A percentile compares a stretch with the other conserved stretches of the same genome.
These are phyloP conservation scores for Microsporum ferrugineum DNA, from an alignment of 2,329 filamentous ascomycete species.

Conservation along the genomic window DNA sequence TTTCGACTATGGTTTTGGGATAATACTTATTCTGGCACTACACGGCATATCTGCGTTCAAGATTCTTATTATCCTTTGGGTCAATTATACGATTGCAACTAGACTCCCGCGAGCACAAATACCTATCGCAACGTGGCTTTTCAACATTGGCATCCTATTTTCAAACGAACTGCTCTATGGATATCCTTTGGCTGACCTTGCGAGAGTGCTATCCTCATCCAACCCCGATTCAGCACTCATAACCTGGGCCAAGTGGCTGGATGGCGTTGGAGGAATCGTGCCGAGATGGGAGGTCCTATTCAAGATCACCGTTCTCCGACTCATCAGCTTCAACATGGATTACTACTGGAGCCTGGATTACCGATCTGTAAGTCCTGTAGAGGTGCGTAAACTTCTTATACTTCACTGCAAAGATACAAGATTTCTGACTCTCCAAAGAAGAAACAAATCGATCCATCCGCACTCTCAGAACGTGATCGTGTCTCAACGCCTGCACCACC, in stretches of 20 bases:
- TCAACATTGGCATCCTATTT: conserved; percentile 77
- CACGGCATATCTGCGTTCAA: conserved; percentile 82
- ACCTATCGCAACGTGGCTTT: conserved; percentile 71
- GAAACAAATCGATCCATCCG: conserved; percentile 90
- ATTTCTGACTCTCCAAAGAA: conserved; percentile 55
- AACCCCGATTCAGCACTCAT: conserved; percentile 39
- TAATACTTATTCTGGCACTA: conserved; percentile 64
- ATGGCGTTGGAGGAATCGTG: conserved; percentile 72
- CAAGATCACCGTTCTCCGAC: conserved; percentile 81
- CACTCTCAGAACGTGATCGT: conserved; percentile 79
- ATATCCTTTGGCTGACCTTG: conserved; percentile 59
- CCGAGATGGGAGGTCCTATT: conserved; percentile 93
- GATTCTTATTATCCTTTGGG: conserved; percentile 63
- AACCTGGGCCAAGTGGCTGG: conserved; percentile 59
- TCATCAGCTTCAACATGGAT: conserved; percentile 95
- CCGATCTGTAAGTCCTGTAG: conserved; percentile 54
- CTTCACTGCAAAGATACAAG: conserved; percentile 3
- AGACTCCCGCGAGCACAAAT: conserved; percentile 58
- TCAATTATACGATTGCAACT: conserved; percentile 73
- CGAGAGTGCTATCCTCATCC: conserved; percentile 39
- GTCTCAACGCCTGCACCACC: conserved; percentile 61
- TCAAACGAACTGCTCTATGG: conserved; percentile 76
- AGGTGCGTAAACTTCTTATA: conserved; percentile 50
- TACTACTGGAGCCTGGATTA: conserved; percentile 81
- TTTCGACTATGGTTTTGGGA: conserved; percentile 74